These are phyloP conservation scores for Macadamia integrifolia DNA, from an alignment of 164 flowering plant species.

Conservation along the genomic window DNA sequence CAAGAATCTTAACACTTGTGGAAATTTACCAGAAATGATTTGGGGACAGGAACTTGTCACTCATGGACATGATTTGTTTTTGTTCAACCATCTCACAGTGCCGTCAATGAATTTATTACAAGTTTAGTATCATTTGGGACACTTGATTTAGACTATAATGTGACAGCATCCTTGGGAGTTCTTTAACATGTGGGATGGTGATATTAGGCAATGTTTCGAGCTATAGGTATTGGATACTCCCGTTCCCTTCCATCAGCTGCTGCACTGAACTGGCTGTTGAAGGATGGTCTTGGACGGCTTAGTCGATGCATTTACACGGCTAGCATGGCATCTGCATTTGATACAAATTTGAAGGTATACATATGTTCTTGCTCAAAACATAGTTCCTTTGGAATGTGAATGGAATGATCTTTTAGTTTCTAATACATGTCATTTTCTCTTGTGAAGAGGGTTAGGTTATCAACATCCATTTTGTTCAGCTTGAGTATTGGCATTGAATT, in stretches of 20 bases:
- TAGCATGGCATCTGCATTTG: conserved; percentile 75
- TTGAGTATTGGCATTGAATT: conserved; percentile 88
- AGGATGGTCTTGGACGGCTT: conserved; percentile 88
- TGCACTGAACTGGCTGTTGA: conserved; percentile 88
- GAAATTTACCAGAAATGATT: too few relatives aligned
- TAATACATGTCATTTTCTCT: conserved; percentile 13
- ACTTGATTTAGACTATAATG: not conserved
- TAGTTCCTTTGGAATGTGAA: not conserved
- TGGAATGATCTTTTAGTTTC: not conserved
- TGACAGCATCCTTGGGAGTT: not conserved
- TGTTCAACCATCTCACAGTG: too few relatives aligned
- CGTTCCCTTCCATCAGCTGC: conserved; percentile 89
- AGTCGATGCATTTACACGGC: conserved; percentile 89
- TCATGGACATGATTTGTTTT: too few relatives aligned
- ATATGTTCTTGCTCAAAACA: not conserved
- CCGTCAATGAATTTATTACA: too few relatives aligned
- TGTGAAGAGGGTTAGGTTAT: conserved; percentile 83
- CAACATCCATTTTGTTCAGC: conserved; percentile 71
- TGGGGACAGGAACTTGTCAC: too few relatives aligned
- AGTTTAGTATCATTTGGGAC: too few relatives aligned
- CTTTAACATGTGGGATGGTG: not conserved
- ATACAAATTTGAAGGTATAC: conserved; percentile 84
- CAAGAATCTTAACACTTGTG: too few relatives aligned
- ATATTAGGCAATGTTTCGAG: conserved; percentile 88
- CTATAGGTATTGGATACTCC: conserved; percentile 82